A percentile compares a stretch with the other conserved stretches of the same genome.
phyloP scores from a whole-genome alignment of 2,329 filamentous ascomycete genomes.

The Penicillium sp. region DNA sequence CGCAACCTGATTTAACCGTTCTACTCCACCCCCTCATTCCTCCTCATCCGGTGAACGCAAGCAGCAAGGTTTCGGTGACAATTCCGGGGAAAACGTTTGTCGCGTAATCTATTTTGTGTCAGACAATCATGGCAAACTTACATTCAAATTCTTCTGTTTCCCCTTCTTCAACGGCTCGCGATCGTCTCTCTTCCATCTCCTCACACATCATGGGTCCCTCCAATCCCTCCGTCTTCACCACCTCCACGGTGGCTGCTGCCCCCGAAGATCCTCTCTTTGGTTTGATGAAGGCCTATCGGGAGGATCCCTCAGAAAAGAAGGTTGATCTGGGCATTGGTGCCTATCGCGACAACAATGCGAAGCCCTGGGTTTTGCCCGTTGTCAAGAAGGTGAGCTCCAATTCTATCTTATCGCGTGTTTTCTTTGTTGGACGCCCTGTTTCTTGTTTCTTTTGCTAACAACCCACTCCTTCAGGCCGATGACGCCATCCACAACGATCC shows the following conservation, averaged over 20 bases:
- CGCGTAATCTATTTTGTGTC: background rate
- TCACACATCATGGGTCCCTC: slow-evolving; percentile 66
- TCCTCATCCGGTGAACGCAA: slow-evolving; percentile 38
- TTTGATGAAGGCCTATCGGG: slow-evolving; percentile 82
- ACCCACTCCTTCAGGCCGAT: slow-evolving; percentile 67
- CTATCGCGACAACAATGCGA: slow-evolving; percentile 91
- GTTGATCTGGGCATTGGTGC: slow-evolving; percentile 94
- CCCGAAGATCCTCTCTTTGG: slow-evolving; percentile 96
- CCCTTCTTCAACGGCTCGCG: slow-evolving; percentile 22
- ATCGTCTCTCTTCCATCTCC: slow-evolving; percentile 37
- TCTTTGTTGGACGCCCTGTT: background rate
- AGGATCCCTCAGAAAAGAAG: slow-evolving; percentile 75
- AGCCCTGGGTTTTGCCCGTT: slow-evolving; percentile 95
- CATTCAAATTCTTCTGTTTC: slow-evolving; percentile 10
- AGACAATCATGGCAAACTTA: slow-evolving; percentile 20
- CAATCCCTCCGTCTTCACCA: slow-evolving; percentile 68
- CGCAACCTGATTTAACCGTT: slow-evolving; percentile 11
- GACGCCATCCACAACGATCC: slow-evolving; percentile 85
- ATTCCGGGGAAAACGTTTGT: slow-evolving; percentile 20
- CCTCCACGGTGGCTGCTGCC: slow-evolving; percentile 78
- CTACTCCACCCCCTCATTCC: slow-evolving; percentile 22
- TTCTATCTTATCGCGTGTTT: background rate
- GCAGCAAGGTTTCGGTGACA: slow-evolving; percentile 26
- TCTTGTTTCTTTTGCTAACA: background rate
- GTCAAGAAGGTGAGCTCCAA: slow-evolving; percentile 77